Evolutionary conservation across 805 yeast species (phyloP), one percentile per base, ranked within the genome.

Genomic region (Saccharomycopsis microspora): DNA sequence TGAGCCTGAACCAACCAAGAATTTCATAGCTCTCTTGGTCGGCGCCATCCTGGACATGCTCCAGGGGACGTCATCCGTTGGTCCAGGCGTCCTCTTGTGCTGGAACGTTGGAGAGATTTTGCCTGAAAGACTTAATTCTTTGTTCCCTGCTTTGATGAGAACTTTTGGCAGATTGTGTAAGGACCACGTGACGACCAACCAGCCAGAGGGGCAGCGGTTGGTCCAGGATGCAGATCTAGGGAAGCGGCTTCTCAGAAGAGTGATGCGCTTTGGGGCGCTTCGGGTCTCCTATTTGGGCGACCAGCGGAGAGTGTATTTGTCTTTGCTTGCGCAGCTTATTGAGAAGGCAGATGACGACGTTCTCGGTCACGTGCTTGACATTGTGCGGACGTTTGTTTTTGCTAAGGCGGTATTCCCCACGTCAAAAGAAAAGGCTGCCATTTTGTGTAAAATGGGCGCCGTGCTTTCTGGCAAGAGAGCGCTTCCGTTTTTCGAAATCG

Each of bases 401-500:
- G 77, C 87, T 3, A 76, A 82, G 49, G 72, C 78, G 5, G 71
- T 87, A 19, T 88, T 89, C 68, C 99, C 99, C 3, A 87, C 97
- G 0, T 80, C 84, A 3, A 94, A 93, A 61, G 98, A 94, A 58
- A 93, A 93, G 60, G 96, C 98, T 1, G 97, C 96, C 0, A 82
- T 93, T 42, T 68, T 93, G 49, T 76, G 89, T n/a, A 93, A 93
- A 64, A 88, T 94, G 96, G 78, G 90, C 75, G 84, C 86, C 1
- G 88, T 87, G 60, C 97, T 90, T 58, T 72, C 81, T 39, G 74
- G 95, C 53, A 95, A 84, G 28, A 50, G 46, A 29, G 5, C 49
- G 5, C 76, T 85, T 1, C 64, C 76, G 19, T 93, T 86, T 60
- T 93, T 89, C 58, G 82, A 81, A 56, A 85, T 93, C 32, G 82